Percentiles rank a stretch among this genome's conserved stretches.
Conservation (phyloP, 2,329 filamentous ascomycete species). For the Trichothecium roseum region DNA sequence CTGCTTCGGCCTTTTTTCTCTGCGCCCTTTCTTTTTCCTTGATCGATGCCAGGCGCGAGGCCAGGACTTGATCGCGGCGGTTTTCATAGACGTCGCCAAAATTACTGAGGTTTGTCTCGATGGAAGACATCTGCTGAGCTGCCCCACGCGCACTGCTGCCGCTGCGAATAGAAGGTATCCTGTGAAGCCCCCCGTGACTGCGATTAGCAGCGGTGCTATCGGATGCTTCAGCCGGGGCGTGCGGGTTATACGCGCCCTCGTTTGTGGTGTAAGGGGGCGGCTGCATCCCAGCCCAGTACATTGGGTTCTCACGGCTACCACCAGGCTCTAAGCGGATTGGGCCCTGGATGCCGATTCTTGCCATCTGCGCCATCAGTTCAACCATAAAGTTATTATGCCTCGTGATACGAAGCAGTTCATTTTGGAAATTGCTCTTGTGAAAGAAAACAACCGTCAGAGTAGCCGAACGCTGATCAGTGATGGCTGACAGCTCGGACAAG, state of each 20-base stretch:
- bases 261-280: conserved; percentile 25
- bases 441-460: conserved; percentile 92
- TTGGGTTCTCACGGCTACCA: conserved; percentile 56
- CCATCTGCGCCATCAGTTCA: conserved; percentile 78
- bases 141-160: conserved; percentile 7
- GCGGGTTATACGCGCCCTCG: conserved; percentile 7
- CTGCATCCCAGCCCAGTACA: conserved; percentile 37
- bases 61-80: conserved; percentile 24
- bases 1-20: conserved; percentile 14
- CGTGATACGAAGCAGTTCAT: conserved; percentile 80
- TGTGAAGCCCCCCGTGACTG: conserved; percentile 4
- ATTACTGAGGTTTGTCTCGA: conserved; percentile 23
- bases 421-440: conserved; percentile 96
- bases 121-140: conserved; percentile 9
- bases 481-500: conserved; percentile 69
- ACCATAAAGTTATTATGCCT: conserved; percentile 92
- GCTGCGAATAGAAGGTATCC: conserved; percentile 8
- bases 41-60: conserved; percentile 25
- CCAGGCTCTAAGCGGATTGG: conserved; percentile 53
- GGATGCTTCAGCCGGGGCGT: conserved; percentile 7
- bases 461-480: conserved; percentile 76
- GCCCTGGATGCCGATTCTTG: conserved; percentile 75
- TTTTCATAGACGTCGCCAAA: conserved; percentile 36
- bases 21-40: conserved; percentile 23
- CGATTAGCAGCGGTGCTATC: too few species aligned